Evolutionary conservation across 768 basidiomycete genomes (phyloP).

Genomic region (Tulasnella sp.): DNA sequence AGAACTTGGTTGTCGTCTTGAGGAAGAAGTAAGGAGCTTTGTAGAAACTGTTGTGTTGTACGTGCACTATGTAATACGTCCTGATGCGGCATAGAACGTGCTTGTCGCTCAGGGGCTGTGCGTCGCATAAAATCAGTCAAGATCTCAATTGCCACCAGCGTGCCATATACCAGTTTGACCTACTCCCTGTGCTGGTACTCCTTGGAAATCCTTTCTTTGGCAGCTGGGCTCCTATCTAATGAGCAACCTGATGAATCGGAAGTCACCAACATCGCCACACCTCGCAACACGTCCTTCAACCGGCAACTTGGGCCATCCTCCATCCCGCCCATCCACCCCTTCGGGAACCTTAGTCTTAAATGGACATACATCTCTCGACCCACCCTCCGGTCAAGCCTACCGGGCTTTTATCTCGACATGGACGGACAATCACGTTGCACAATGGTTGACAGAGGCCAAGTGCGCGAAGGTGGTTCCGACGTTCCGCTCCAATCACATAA

Average conservation of each 20-base stretch:
- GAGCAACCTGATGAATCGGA: not conserved
- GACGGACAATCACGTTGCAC: conserved; percentile 34
- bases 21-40: conserved; percentile 40
- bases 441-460: conserved; percentile 71
- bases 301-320: conserved; percentile 1
- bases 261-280: conserved; percentile 9
- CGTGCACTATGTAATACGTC: no score
- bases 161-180: no score
- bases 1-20: conserved; percentile 44
- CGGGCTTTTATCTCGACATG: conserved; percentile 20
- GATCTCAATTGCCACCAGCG: no score
- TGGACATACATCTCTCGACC: not conserved
- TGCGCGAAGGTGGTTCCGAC: conserved; percentile 54
- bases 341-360: not conserved
- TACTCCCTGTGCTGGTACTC: no score
- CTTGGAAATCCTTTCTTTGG: not conserved
- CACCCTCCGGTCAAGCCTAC: conserved; percentile 7
- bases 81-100: no score
- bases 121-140: no score
- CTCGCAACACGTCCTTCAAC: conserved; percentile 12
- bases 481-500: conserved; percentile 81
- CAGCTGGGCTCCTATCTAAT: not conserved
- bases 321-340: conserved; percentile 9
- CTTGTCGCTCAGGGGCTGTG: no score
- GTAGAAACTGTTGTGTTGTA: no score